Evolutionary conservation across 1,139 yeast genomes (phyloP), one percentile per base, ranked within the genome.

Genomic region (Scheffersomyces cryptocercus): DNA sequence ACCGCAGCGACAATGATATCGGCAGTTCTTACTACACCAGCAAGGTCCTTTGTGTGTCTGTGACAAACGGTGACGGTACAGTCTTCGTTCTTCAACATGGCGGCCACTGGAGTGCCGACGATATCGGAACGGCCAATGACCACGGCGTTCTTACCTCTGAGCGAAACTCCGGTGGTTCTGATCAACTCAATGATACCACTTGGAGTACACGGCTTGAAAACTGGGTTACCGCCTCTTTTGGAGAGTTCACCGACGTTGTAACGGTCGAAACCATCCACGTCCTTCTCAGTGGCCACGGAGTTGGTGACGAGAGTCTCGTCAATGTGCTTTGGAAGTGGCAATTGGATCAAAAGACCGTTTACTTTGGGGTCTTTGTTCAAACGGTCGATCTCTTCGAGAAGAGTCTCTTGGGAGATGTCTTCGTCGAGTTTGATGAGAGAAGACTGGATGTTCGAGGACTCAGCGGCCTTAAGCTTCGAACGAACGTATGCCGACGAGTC

Each of bases 111-210:
- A 29, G 86, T 84, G 47, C 95, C 95, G 30, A 86, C 95, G 51
- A 86, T 86, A 63, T 86, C 91, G 9, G 91, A 85, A 62, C 95
- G 77, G 35, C 95, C 95, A 52, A 87, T 68, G 10, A 86, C 90
- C 37, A 85, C 93, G 2, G 89, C 93, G 54, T 79, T 77, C 54
- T 84, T 82, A 43, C 93, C 93, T 42, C 75, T 62, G 48, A 85
- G 65, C 26, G 67, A 65, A 39, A 82, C 68, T 3, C 84, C 82
- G 20, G 88, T 80, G 49, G 85, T 79, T 55, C 82, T 77, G 55
- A 86, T 70, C 57, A 86, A 68, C 58, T 81, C 84, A 62, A 86
- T 79, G 45, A 85, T 80, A 44, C 93, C 95, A 59, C 81, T 80
- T 41, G 95, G 95, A 10, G 95, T 86, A 61, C 95, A 86, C 36